Conservation (phyloP, 345 rosid genomes). For the Mercurialis annua region DNA sequence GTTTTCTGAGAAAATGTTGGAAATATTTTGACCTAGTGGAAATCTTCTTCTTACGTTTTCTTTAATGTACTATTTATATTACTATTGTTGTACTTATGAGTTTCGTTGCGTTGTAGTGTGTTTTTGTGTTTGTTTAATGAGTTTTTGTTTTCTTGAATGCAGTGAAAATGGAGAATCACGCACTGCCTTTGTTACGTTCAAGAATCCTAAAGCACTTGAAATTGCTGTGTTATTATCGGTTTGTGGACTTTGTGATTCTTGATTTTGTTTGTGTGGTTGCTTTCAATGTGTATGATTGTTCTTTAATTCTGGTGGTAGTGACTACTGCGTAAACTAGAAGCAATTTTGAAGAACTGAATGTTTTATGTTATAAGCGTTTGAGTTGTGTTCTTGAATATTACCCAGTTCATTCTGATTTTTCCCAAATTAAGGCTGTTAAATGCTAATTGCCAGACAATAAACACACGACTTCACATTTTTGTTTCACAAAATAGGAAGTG, state of each 20-base stretch:
- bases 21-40: background rate
- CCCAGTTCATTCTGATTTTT: background rate
- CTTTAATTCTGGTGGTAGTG: background rate
- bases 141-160: conserved; percentile 13
- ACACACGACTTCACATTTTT: background rate
- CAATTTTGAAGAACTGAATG: background rate
- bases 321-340: conserved; percentile 15
- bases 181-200: conserved; percentile 80
- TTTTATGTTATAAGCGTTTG: conserved; percentile 8
- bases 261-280: conserved; percentile 6
- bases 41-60: background rate
- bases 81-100: too few species aligned
- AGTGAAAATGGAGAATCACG: conserved; percentile 53
- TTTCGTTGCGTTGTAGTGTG: background rate
- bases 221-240: conserved; percentile 85
- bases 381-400: conserved; percentile 11
- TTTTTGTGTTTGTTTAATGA: conserved; percentile 20
- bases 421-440: conserved; percentile 10
- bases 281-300: background rate
- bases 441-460: conserved; percentile 8
- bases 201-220: conserved; percentile 82
- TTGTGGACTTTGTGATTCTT: conserved; percentile 7
- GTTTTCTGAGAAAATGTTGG: conserved; percentile 18
- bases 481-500: background rate
- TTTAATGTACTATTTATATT: too few species aligned